Percentiles rank a stretch among this genome's conserved stretches.
These are phyloP conservation scores for Ceratocystis diversiconidia DNA, from an alignment of 2,329 filamentous ascomycete genomes.

Conservation along the genomic window DNA sequence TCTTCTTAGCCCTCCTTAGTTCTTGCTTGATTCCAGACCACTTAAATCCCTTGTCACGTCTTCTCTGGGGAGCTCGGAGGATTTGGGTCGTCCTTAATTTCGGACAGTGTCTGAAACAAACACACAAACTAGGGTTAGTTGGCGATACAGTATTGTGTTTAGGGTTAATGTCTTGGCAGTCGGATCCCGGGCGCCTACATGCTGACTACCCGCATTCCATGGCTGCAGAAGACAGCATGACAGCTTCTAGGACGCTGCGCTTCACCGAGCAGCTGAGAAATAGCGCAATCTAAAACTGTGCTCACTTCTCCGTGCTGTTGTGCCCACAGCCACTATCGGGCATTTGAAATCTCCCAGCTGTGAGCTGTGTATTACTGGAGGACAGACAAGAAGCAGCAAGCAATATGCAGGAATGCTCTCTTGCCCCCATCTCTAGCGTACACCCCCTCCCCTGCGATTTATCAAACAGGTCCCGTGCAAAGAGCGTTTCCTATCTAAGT, in stretches of 20 bases:
- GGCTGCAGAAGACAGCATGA: no score
- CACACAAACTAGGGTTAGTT: background rate
- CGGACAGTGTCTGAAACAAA: background rate
- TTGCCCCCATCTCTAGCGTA: background rate
- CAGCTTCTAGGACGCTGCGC: no score
- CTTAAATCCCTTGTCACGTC: background rate
- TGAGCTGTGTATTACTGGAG: no score
- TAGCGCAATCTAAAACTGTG: no score
- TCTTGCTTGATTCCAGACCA: background rate
- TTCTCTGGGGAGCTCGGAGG: background rate
- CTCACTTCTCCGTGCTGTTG: no score
- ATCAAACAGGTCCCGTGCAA: conserved; percentile 4
- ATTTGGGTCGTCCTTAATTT: conserved; percentile 4
- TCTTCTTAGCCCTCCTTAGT: no score
- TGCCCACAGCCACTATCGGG: no score
- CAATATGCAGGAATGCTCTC: no score
- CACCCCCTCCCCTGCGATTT: background rate
- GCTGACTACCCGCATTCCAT: background rate
- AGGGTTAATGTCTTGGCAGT: background rate
- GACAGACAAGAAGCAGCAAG: no score
- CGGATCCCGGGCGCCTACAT: background rate
- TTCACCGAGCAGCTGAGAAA: no score
- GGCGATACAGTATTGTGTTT: background rate
- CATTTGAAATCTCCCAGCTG: no score
- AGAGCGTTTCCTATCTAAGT: conserved; percentile 8